phyloP scores from a whole-genome alignment of 768 basidiomycete genomes.

The Tylopilus rubrobrunneus region DNA sequence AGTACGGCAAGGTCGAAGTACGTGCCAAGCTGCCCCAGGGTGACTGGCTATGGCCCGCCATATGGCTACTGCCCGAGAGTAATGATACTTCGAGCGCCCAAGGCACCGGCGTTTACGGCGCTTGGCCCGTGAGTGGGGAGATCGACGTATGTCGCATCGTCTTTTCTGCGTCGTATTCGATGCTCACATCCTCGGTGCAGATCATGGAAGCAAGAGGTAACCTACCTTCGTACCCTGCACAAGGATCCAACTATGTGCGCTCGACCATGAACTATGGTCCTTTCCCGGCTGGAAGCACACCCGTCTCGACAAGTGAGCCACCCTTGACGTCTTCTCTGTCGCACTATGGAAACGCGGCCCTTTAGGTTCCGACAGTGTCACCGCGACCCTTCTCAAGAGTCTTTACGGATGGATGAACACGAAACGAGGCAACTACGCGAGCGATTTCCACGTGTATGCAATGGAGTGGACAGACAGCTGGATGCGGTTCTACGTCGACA shows the following conservation, averaged over 20 bases:
- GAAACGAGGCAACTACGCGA: constrained; percentile 43
- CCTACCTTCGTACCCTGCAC: constrained; percentile 36
- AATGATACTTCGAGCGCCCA: constrained; percentile 19
- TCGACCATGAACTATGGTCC: constrained; percentile 70
- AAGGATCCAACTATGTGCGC: constrained; percentile 47
- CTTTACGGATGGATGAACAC: constrained; percentile 36
- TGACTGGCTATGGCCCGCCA: constrained; percentile 36
- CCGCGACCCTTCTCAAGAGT: constrained; percentile 28
- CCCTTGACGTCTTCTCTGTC: no score
- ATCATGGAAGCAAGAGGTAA: constrained; percentile 55
- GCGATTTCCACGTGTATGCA: constrained; percentile 50
- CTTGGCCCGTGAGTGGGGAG: constrained; percentile 54
- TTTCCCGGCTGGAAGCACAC: constrained; percentile 28
- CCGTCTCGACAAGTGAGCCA: constrained; percentile 31
- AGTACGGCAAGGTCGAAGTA: constrained; percentile 57
- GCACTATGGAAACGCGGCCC: neutral
- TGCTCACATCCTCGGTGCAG: constrained; percentile 24
- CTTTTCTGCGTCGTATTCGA: neutral
- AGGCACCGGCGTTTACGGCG: constrained; percentile 24
- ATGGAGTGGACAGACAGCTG: constrained; percentile 58
- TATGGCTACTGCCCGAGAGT: constrained; percentile 30
- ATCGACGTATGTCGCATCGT: constrained; percentile 45
- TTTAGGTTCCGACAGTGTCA: constrained; percentile 9
- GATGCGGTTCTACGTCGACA: constrained; percentile 54
- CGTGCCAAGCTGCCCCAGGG: constrained; percentile 59